These are phyloP conservation scores for Chenopodium album DNA, from an alignment of 148 eudicot species.

Conservation along the genomic window DNA sequence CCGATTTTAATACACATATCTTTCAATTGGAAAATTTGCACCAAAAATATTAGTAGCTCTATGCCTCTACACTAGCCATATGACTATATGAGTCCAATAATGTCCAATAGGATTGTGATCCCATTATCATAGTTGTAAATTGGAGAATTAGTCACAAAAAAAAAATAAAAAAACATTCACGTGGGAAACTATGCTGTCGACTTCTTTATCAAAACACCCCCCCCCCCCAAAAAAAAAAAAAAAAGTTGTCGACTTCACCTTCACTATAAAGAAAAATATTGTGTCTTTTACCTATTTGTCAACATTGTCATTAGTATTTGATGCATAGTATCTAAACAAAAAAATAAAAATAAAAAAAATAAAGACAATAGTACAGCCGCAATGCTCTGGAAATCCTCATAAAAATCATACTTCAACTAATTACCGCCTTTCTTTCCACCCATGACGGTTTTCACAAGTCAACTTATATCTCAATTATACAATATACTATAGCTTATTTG, in stretches of 20 bases:
- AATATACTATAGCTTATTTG: background rate
- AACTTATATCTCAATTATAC: background rate
- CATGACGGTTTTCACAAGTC: background rate
- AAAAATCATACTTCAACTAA: background rate
- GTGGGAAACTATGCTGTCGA: background rate
- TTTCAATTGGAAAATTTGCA: background rate
- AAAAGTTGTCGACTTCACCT: background rate
- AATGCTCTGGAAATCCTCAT: background rate
- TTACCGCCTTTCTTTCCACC: background rate
- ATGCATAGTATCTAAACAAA: background rate
- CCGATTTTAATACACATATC: background rate
- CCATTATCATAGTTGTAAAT: background rate
- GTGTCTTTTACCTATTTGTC: background rate
- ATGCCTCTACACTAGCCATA: background rate
- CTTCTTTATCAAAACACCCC: background rate
- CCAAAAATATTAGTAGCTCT: background rate
- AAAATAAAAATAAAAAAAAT: no score
- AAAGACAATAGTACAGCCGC: background rate
- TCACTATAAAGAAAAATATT: background rate
- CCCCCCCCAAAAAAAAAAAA: background rate
- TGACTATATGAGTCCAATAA: background rate
- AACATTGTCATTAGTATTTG: background rate
- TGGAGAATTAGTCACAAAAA: no score
- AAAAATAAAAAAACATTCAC: background rate
- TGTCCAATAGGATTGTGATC: background rate